Evolutionary conservation across 305 asterid genomes (phyloP).

Genomic region (Fraxinus sp.): DNA sequence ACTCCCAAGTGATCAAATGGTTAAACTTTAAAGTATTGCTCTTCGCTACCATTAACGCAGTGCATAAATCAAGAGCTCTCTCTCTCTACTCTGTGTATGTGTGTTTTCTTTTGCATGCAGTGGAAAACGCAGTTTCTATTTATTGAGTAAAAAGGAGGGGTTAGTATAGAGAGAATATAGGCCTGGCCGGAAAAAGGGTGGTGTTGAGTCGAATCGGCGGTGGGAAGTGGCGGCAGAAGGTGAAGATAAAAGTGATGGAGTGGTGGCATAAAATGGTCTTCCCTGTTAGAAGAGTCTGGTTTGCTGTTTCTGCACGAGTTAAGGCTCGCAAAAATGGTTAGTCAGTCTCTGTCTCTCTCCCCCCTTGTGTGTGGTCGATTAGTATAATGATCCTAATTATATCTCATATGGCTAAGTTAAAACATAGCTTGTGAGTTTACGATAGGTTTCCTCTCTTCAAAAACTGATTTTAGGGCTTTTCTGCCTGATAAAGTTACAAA

Average conservation of each 20-base stretch:
- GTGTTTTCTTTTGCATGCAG: slow-evolving; percentile 28
- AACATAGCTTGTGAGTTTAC: too few species aligned
- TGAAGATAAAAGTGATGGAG: slow-evolving; percentile 64
- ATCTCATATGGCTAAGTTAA: too few species aligned
- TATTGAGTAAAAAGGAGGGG: background rate
- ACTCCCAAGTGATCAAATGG: slow-evolving; percentile 39
- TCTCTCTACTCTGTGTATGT: background rate
- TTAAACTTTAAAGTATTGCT: background rate
- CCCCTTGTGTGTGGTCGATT: background rate
- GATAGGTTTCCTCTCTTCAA: too few species aligned
- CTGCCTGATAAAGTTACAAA: too few species aligned
- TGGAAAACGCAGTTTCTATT: background rate
- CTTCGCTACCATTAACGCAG: slow-evolving; percentile 15
- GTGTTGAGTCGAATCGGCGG: slow-evolving; percentile 60
- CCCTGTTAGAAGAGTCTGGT: slow-evolving; percentile 82
- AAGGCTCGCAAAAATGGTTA: slow-evolving; percentile 78
- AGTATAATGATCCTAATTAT: background rate
- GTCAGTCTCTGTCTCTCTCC: background rate
- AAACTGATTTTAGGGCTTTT: background rate
- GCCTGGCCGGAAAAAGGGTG: slow-evolving; percentile 73
- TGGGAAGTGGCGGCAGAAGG: slow-evolving; percentile 56
- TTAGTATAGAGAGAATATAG: slow-evolving; percentile 10
- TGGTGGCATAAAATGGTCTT: slow-evolving; percentile 79
- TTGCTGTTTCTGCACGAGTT: slow-evolving; percentile 66
- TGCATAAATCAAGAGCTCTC: slow-evolving; percentile 1